Evolutionary conservation across 176 grass and related monocot species (phyloP), one percentile per base, ranked within the genome.

Genomic region (Panicum miliaceum): DNA sequence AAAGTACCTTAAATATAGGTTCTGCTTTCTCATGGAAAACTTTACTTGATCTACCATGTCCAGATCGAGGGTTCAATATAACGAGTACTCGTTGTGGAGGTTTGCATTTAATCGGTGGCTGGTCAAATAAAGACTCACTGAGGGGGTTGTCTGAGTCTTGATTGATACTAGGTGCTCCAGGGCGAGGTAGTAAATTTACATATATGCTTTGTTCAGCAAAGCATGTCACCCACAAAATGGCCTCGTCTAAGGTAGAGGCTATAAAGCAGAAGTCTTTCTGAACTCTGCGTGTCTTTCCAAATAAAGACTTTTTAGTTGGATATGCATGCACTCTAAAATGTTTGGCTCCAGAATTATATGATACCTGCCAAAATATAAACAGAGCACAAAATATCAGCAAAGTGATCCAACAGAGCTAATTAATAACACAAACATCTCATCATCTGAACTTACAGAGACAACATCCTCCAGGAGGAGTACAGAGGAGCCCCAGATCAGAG

Each of bases 11-110:
- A 81, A 99, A 94, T 89, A 99, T 94, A 84, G 93, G 96, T 82
- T 99, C 96, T 37, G 94, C 89, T 84, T 99, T 96, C 27, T 88
- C 90, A 86, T 99, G 89, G 73, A 95, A 96, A 78, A 96, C 89
- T 88, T 96, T 99, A 84, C 88, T 92, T 64, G 93, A 96, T 82
- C 96, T 86, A 47, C 93, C 96, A 81, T 96, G 96, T 45, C 96
- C 96, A 81, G 93, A 99, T 58, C 89, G 93, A 87, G 96, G 96
- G 79, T 99, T 99, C 84, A 99, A 54, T 90, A 99, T 96, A 50
- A 99, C 93, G 92, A 99, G 93, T 81, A 96, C 88, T 78, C 87
- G 93, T 6, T 73, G 91, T 26, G 85, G 85, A 77, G 89, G 88
- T 92, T 85, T 96, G 86, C 83, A 88, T 87, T 94, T 99, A 79